Percentiles rank a stretch among this genome's conserved stretches.
These are phyloP conservation scores for Botryococcus braunii DNA, from an alignment of 163 green algal genomes.

Conservation along the genomic window DNA sequence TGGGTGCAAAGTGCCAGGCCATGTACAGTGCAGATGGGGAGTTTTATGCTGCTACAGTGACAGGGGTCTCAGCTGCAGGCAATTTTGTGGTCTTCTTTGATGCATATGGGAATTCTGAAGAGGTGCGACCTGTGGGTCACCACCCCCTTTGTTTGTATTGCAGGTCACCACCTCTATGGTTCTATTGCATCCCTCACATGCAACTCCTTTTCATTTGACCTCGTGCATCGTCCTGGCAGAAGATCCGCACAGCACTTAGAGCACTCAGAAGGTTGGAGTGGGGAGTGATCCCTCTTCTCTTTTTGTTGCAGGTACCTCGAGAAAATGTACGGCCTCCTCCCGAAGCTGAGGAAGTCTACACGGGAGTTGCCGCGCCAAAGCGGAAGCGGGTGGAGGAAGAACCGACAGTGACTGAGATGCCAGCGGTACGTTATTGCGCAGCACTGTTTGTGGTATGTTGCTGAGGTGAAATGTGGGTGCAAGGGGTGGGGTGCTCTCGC, in stretches of 20 bases:
- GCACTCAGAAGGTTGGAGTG: too few relatives aligned
- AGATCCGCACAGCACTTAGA: too few relatives aligned
- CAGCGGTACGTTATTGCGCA: slow-evolving; percentile 60
- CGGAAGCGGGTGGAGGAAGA: slow-evolving; percentile 61
- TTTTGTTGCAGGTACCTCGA: slow-evolving; percentile 35
- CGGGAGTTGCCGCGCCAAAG: slow-evolving; percentile 73
- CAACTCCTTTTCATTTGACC: too few relatives aligned
- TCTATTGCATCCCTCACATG: too few relatives aligned
- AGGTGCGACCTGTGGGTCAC: slow-evolving; percentile 48
- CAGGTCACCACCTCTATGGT: too few relatives aligned
- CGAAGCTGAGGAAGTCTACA: slow-evolving; percentile 48
- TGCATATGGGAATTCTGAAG: slow-evolving; percentile 55
- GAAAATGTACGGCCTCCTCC: slow-evolving; percentile 38
- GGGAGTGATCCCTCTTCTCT: too few relatives aligned
- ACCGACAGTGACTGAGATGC: slow-evolving; percentile 52
- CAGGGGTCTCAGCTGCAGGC: slow-evolving; percentile 34
- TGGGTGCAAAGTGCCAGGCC: slow-evolving; percentile 55
- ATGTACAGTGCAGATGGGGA: slow-evolving; percentile 60
- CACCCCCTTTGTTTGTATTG: too few relatives aligned
- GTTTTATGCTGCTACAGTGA: slow-evolving; percentile 52
- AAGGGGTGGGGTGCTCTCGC: too few relatives aligned
- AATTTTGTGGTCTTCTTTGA: slow-evolving; percentile 73
- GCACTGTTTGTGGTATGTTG: too few relatives aligned
- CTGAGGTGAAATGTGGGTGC: too few relatives aligned
- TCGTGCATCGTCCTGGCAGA: too few relatives aligned